phyloP scores from a whole-genome alignment of 2,329 filamentous ascomycete genomes.

The Penicillium sp. region DNA sequence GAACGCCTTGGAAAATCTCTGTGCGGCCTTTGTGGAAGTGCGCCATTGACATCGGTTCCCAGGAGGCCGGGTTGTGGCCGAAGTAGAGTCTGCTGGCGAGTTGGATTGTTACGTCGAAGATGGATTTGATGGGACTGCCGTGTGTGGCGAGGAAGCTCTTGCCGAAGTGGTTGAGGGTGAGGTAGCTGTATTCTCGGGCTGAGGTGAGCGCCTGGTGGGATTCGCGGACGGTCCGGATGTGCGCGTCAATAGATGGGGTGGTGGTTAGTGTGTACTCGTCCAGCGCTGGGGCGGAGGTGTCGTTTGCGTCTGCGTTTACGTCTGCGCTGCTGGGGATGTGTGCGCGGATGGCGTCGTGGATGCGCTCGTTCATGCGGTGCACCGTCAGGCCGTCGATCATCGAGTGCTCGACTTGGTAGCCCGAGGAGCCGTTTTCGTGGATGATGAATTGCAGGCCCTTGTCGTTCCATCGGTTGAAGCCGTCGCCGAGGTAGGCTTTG shows the following conservation, averaged over 20 bases:
- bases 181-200: background rate
- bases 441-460: conserved; percentile 1
- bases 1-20: conserved; percentile 2
- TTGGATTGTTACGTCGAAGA: conserved; percentile 4
- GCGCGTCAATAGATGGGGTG: background rate
- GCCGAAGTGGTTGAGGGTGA: background rate
- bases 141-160: conserved; percentile 1
- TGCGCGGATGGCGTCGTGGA: conserved; percentile 1
- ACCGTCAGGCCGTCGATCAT: conserved; percentile 3
- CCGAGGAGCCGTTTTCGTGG: background rate
- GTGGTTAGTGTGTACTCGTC: background rate
- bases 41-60: conserved; percentile 4
- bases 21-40: conserved; percentile 4
- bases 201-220: background rate
- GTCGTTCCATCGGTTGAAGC: conserved; percentile 4
- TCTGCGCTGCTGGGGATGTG: background rate
- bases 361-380: conserved; percentile 4
- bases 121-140: conserved; percentile 1
- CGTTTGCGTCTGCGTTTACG: background rate
- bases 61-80: conserved; percentile 1
- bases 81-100: conserved; percentile 4
- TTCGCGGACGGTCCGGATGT: background rate
- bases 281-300: background rate
- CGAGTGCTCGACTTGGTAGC: conserved; percentile 1
- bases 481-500: conserved; percentile 1